Percentiles rank a stretch among this genome's conserved stretches.
These are phyloP conservation scores for Podospora anserina DNA, from an alignment of 495 filamentous ascomycete genomes.

Conservation along the genomic window DNA sequence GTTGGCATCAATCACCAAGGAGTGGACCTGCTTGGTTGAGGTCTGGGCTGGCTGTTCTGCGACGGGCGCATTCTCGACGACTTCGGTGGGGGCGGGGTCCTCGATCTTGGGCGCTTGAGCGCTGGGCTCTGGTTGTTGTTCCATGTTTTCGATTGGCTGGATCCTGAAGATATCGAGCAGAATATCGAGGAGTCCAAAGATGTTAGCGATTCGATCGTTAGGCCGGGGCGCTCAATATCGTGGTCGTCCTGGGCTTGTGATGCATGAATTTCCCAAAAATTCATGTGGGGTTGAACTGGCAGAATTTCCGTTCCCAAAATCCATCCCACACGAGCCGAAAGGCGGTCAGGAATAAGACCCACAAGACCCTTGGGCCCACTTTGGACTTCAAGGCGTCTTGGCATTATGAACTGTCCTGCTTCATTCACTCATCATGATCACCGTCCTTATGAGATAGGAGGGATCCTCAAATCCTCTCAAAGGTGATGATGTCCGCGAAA, in stretches of 20 bases:
- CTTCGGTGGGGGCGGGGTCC: constrained; percentile 30
- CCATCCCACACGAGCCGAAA: background rate
- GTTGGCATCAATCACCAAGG: constrained; percentile 84
- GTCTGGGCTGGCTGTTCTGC: constrained; percentile 9
- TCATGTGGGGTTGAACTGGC: constrained; percentile 24
- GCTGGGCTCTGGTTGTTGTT: constrained; percentile 15
- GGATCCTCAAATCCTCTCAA: too few species aligned
- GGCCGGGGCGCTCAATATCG: background rate
- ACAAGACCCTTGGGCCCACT: background rate
- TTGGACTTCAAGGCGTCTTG: background rate
- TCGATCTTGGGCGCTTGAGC: constrained; percentile 14
- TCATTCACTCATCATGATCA: background rate
- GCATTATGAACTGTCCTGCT: background rate
- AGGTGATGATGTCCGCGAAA: too few species aligned
- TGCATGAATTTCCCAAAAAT: constrained; percentile 23
- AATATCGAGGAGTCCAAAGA: background rate
- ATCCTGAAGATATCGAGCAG: background rate
- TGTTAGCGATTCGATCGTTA: background rate
- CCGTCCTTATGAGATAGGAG: too few species aligned
- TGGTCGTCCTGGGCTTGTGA: background rate
- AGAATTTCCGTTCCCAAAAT: constrained; percentile 16
- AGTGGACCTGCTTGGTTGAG: constrained; percentile 64
- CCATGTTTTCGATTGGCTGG: constrained; percentile 14
- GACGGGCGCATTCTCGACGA: constrained; percentile 3
- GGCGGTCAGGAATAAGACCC: background rate